Percentiles rank a stretch among this genome's conserved stretches.
phyloP scores from a whole-genome alignment of 306 rosid species.

The Ochetophila trinervis region DNA sequence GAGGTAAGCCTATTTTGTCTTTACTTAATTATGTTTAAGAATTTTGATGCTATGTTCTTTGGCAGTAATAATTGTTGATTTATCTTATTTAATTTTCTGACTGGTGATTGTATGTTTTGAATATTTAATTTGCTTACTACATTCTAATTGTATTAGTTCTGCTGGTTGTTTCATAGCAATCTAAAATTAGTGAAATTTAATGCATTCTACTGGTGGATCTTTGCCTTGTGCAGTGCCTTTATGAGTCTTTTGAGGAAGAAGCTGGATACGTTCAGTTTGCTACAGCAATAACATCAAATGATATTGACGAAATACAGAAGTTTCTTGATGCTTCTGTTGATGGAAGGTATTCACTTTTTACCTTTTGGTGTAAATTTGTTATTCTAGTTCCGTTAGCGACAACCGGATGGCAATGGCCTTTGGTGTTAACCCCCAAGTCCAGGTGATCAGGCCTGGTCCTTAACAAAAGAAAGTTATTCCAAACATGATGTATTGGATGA shows the following conservation, averaged over 20 bases:
- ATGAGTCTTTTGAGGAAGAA: constrained; percentile 75
- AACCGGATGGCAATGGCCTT: too few species aligned
- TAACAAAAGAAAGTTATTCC: too few species aligned
- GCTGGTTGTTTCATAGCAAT: background rate
- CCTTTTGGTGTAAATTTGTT: constrained; percentile 14
- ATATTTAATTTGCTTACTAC: background rate
- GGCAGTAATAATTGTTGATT: background rate
- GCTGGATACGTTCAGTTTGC: constrained; percentile 81
- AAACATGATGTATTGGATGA: background rate
- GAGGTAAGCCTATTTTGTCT: constrained; percentile 51
- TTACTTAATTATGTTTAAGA: constrained; percentile 4
- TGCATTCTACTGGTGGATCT: background rate
- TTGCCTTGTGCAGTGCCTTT: constrained; percentile 62
- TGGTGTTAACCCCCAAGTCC: too few species aligned
- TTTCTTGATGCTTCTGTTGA: constrained; percentile 77
- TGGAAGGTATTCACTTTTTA: constrained; percentile 48
- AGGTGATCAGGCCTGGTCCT: too few species aligned
- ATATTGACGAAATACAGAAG: constrained; percentile 85
- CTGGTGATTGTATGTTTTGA: background rate
- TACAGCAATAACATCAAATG: constrained; percentile 76
- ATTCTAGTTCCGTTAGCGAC: constrained; percentile 5
- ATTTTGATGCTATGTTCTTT: background rate
- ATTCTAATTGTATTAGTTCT: background rate
- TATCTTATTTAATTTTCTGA: background rate
- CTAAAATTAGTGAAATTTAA: background rate